phyloP scores from a whole-genome alignment of 1,284 basidiomycete species.

The Trichosporon inkin region DNA sequence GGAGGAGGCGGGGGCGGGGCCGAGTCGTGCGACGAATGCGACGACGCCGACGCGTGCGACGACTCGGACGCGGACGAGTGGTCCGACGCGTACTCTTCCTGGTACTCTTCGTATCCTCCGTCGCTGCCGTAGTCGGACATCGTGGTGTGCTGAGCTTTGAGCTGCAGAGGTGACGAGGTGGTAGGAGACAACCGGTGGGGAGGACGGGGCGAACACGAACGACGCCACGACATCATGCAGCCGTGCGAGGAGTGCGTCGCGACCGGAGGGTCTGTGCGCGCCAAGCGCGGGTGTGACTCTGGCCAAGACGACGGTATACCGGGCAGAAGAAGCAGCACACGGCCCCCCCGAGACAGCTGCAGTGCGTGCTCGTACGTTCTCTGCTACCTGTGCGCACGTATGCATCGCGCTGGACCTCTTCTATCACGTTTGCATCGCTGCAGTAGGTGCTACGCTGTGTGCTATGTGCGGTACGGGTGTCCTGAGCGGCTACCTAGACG shows the following conservation, averaged over 20 bases:
- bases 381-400: too few relatives aligned
- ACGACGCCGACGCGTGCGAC: neutral
- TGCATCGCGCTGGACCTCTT: too few relatives aligned
- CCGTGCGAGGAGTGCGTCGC: neutral
- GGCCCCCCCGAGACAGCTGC: too few relatives aligned
- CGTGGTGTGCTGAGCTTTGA: neutral
- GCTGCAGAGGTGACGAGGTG: neutral
- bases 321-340: too few relatives aligned
- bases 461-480: neutral
- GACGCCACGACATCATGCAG: neutral
- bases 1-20: neutral
- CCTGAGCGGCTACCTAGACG: constrained; percentile 19
- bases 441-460: neutral
- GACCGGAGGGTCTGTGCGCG: neutral
- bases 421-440: neutral
- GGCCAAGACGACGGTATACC: too few relatives aligned
- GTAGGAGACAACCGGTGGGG: neutral
- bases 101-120: neutral
- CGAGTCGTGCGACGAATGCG: neutral
- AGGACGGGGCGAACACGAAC: neutral
- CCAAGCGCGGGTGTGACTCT: neutral
- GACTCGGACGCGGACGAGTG: neutral
- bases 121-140: constrained; percentile 5
- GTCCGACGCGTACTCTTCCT: neutral
- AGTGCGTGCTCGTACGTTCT: too few relatives aligned